Evolutionary conservation across 768 basidiomycete genomes (phyloP), one percentile per base, ranked within the genome.

Genomic region (Suillus ampliporus): DNA sequence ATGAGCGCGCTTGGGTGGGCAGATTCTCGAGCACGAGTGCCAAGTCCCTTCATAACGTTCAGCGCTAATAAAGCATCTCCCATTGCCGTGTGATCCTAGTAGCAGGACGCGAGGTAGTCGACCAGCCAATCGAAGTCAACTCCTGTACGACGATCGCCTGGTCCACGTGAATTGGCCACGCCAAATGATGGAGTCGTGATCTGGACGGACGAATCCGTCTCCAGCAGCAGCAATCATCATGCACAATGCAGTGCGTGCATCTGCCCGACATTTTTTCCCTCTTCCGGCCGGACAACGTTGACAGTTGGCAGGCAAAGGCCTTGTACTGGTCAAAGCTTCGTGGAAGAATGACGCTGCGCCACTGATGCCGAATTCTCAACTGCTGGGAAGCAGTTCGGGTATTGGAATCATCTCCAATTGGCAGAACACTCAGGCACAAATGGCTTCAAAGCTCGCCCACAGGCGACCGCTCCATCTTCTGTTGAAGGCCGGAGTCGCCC

Each of bases 391-490:
- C 21, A 53, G 34, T 38, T 37, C 21, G 35, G 21, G 35, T 6
- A 17, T 17, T 54, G 53, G 35, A 23, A 23, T 38, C 21, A 54
- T 54, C 21, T 23, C 7, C 34, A 21, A 35, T 35, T 14, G 51
- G 11, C 5, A 35, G 3, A 52, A 15, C 35, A 38, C 4, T 23
- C 35, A 53, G 35, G 15, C 41, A 61, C 15, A 61, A 28, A 41
- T 61, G 14, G 11, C 40, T 35, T n/a, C 6, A 61, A 41, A n/a
- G 60, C 60, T 44, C 11, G 37, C 8, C 60, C 60, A 44, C 56
- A 58, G 5, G 26, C 26, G 7, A 61, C 23, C n/a, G 60, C 60
- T 35, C 57, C 37, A 41, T 28, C 57, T 38, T 10, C 37, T 9
- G 23, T 26, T 28, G 31, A 44, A 26, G 38, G 60, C 17, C n/a